phyloP scores from a whole-genome alignment of 495 filamentous ascomycete genomes.

The Lophiotrema nucula region DNA sequence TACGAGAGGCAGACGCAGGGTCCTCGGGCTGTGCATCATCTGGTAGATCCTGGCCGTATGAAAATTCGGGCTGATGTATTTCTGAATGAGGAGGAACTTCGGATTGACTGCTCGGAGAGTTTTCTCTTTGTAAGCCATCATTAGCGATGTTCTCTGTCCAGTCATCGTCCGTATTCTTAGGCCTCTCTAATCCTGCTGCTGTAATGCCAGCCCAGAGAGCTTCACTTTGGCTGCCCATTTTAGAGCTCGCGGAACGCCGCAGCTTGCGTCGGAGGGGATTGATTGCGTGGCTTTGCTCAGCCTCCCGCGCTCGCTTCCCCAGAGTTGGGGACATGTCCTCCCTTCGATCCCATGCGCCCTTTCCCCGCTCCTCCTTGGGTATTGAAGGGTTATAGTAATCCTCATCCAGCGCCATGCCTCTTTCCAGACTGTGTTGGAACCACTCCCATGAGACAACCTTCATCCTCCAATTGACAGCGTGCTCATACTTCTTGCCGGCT shows the following conservation, averaged over 20 bases:
- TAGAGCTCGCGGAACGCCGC: constrained; percentile 30
- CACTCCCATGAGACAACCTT: constrained; percentile 78
- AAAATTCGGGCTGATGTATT: neutral
- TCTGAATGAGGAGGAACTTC: neutral
- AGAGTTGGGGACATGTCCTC: constrained; percentile 32
- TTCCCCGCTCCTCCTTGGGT: constrained; percentile 67
- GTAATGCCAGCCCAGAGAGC: constrained; percentile 88
- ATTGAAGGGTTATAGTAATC: constrained; percentile 71
- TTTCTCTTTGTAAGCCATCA: neutral
- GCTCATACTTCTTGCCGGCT: constrained; percentile 82
- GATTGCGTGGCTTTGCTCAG: constrained; percentile 1
- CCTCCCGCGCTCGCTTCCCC: constrained; percentile 21
- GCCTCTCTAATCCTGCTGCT: constrained; percentile 47
- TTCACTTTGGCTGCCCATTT: constrained; percentile 58
- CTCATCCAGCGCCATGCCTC: constrained; percentile 93
- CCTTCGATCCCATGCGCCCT: constrained; percentile 67
- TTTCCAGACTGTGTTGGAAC: constrained; percentile 78
- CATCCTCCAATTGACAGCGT: constrained; percentile 75
- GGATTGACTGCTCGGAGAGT: neutral
- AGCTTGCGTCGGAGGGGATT: constrained; percentile 28
- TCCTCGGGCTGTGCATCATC: constrained; percentile 13
- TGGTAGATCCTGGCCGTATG: neutral
- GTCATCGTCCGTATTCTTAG: constrained; percentile 42
- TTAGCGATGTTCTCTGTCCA: constrained; percentile 24
- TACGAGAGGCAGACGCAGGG: constrained; percentile 4